Evolutionary conservation across 2,329 filamentous ascomycete species (phyloP), one percentile per base, ranked within the genome.

Genomic region (Exophiala xenobiotica): DNA sequence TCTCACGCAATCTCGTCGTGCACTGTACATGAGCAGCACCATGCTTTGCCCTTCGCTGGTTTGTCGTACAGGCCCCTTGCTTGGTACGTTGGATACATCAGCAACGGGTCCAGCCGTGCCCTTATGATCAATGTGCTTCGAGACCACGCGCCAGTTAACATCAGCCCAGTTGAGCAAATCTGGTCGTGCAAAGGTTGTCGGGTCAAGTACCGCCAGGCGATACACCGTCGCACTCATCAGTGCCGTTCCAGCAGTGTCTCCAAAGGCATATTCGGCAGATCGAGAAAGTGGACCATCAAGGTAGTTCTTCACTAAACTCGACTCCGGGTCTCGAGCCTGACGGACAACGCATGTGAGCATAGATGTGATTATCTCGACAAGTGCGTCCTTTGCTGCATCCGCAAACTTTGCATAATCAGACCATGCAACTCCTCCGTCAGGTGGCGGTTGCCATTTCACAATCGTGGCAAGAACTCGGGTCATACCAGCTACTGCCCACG

Each of bases 201-300:
- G 68, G n/a, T 66, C 64, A 14, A 76, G 52, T 2, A 68, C 61
- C n/a, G 71, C 70, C 65, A 78, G 68, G 3, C 76, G 69, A 57
- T 77, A 77, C 9, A 66, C 67, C 1, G 70, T 69, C 14, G 74
- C 70, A 18, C 73, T 65, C 16, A 78, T 57, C 18, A 78, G 57
- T 3, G 73, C 66, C 3, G 75, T 79, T 9, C 76, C 76, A 8
- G 74, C 70, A 4, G 73, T 70, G 60, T 79, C 76, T 2, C 70
- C 73, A 59, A 72, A 76, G 70, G 72, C 76, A 6, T 49, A 63
- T 11, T 62, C 61, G n/a, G 47, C 31, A 40, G 42, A 26, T 14
- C 14, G 42, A 26, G 37, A 26, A 12, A 16, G 16, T 11, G 20
- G 24, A 35, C 75, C 68, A 43, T 73, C 68, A 19, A 78, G 64